Conservation (phyloP, 2,329 filamentous ascomycete species). For the Colletotrichum chrysophilum region DNA sequence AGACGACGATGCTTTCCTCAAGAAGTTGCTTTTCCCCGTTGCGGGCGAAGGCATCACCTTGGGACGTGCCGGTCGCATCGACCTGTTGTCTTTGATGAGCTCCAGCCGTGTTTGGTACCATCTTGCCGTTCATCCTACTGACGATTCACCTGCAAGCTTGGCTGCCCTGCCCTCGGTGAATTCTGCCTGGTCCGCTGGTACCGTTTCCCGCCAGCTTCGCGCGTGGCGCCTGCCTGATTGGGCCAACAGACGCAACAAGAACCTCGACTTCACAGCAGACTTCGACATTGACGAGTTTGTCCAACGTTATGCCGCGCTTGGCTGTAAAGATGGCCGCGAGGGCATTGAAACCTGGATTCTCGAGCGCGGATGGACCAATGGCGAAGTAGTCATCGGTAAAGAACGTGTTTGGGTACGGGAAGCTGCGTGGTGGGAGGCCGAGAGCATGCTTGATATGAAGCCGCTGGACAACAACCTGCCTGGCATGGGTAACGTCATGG, state of each 20-base stretch:
- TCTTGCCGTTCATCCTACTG: slow-evolving; percentile 87
- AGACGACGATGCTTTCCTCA: slow-evolving; percentile 83
- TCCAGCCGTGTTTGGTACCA: slow-evolving; percentile 97
- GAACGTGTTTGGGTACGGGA: slow-evolving; percentile 97
- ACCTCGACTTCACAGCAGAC: slow-evolving; percentile 94
- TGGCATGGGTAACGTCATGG: slow-evolving; percentile 35
- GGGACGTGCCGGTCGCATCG: slow-evolving; percentile 79
- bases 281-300: slow-evolving; percentile 95
- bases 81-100: slow-evolving; percentile 74
- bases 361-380: slow-evolving; percentile 97
- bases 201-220: slow-evolving; percentile 89
- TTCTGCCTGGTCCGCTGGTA: slow-evolving; percentile 91
- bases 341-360: slow-evolving; percentile 94
- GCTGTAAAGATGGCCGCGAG: slow-evolving; percentile 88
- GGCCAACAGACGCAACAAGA: slow-evolving; percentile 91
- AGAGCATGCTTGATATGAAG: slow-evolving; percentile 93
- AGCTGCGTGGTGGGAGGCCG: slow-evolving; percentile 95
- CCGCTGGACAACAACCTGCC: slow-evolving; percentile 54
- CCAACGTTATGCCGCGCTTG: slow-evolving; percentile 79
- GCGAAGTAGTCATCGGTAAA: slow-evolving; percentile 88
- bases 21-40: slow-evolving; percentile 80
- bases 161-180: slow-evolving; percentile 74
- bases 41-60: slow-evolving; percentile 80
- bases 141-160: slow-evolving; percentile 78
- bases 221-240: slow-evolving; percentile 95